These are phyloP conservation scores for Exidia glandulosa DNA, from an alignment of 768 basidiomycete genomes.

Conservation along the genomic window DNA sequence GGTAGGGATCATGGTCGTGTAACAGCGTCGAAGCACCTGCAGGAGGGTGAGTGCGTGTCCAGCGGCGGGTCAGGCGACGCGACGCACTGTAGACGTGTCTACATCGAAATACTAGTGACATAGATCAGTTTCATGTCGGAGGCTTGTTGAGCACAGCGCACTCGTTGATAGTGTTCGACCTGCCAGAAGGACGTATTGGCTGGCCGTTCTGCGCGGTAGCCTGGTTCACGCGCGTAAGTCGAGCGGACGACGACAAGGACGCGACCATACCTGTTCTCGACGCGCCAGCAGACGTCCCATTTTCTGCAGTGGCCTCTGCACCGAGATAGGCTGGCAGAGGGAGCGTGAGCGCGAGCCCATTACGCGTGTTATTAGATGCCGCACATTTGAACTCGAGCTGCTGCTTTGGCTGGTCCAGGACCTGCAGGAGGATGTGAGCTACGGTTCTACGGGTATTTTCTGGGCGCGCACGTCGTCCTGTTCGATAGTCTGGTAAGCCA, in stretches of 20 bases:
- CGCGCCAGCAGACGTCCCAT: constrained; percentile 17
- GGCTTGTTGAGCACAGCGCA: neutral
- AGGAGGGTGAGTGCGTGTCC: too few relatives aligned
- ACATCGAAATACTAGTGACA: constrained; percentile 64
- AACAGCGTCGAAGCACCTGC: constrained; percentile 67
- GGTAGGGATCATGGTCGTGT: constrained; percentile 62
- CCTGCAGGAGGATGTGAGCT: constrained; percentile 1
- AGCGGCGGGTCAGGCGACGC: constrained; percentile 2
- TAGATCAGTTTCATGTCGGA: neutral
- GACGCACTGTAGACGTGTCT: constrained; percentile 59
- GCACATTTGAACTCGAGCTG: constrained; percentile 66
- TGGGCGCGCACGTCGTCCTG: constrained; percentile 44
- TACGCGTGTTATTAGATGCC: constrained; percentile 8
- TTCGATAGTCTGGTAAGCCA: constrained; percentile 67
- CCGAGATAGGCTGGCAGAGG: constrained; percentile 7
- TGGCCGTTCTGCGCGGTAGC: constrained; percentile 50
- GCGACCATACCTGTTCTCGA: constrained; percentile 45
- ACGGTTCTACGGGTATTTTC: neutral
- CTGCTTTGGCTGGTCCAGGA: constrained; percentile 44
- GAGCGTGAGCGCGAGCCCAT: constrained; percentile 6
- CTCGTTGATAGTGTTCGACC: constrained; percentile 67
- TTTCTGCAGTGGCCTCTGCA: constrained; percentile 3
- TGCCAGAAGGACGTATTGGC: constrained; percentile 58
- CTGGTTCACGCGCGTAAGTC: constrained; percentile 25
- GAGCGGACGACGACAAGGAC: constrained; percentile 7